Evolutionary conservation across 1,139 yeast genomes (phyloP), one percentile per base, ranked within the genome.

Genomic region (Debaryomycetaceae sp.): DNA sequence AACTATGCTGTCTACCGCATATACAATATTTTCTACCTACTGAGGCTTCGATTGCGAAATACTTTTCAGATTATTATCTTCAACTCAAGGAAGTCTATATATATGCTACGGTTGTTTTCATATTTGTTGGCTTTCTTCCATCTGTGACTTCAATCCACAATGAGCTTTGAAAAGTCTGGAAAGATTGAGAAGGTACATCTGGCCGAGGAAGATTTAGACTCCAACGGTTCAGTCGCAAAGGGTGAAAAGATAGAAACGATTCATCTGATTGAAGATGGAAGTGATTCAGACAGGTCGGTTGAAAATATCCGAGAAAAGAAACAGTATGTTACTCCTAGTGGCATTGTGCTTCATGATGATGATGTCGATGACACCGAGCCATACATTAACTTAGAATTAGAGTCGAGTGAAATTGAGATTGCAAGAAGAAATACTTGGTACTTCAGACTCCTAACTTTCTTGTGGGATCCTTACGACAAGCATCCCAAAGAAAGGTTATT

Each of bases 401-500:
- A 59, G 22, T 50, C 68, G 27, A 56, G 69, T 2, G 59, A 62
- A 0, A 75, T 69, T 42, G 66, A 64, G 41, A 24, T 58, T 5
- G 55, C 46, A 6, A 51, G 69, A 37, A 47, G 58, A 34, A 57
- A 52, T 1, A 53, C 64, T 5, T 38, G 40, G 20, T 51, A 57
- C 53, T 70, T 57, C 48, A 60, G 56, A 40, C 27, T 68, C 24
- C 60, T 55, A 40, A 53, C 48, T 37, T 69, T 69, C 43, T 49
- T 79, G 34, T 72, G 83, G 70, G 81, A 78, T 53, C 72, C 78
- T 5, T 56, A 65, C 13, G 79, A 72, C 41, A 75, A 72, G 53
- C 77, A 74, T 49, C 66, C 74, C 5, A 55, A 55, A 35, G 80
- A 75, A 50, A 68, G 69, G 49, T 50, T 46, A 22, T 72, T 72